Evolutionary conservation across 495 filamentous ascomycete species (phyloP).

Genomic region (Penicillium paradoxum): DNA sequence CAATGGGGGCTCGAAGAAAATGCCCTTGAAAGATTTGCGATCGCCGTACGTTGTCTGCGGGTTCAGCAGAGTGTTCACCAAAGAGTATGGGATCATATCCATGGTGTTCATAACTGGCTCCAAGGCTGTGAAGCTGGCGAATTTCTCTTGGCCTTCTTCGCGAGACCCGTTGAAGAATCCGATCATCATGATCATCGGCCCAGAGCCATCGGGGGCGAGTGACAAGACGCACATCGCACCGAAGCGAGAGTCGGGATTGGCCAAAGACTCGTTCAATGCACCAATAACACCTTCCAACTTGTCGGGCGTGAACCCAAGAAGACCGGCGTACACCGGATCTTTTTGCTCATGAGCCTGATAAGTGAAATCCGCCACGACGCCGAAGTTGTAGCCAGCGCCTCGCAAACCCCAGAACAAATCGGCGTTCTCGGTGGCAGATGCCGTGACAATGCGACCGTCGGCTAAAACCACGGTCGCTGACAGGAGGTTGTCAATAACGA

Average conservation of each 20-base stretch:
- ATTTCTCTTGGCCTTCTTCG: constrained; percentile 36
- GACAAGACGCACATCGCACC: constrained; percentile 39
- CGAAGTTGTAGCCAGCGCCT: constrained; percentile 45
- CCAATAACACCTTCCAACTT: constrained; percentile 37
- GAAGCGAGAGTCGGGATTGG: constrained; percentile 25
- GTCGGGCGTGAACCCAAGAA: constrained; percentile 36
- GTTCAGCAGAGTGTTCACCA: constrained; percentile 40
- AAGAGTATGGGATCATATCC: constrained; percentile 37
- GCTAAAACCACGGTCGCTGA: constrained; percentile 47
- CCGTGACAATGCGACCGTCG: constrained; percentile 39
- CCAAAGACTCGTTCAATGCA: constrained; percentile 36
- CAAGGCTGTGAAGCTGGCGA: constrained; percentile 32
- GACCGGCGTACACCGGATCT: constrained; percentile 43
- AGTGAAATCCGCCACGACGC: constrained; percentile 43
- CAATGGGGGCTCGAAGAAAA: constrained; percentile 44
- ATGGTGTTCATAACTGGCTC: constrained; percentile 34
- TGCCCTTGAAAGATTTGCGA: constrained; percentile 44
- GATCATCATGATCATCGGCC: constrained; percentile 35
- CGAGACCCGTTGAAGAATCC: constrained; percentile 50
- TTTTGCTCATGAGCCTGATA: constrained; percentile 42
- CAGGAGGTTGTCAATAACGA: constrained; percentile 50
- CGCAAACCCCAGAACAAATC: constrained; percentile 49
- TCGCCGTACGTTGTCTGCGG: constrained; percentile 38
- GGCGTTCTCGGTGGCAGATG: constrained; percentile 31
- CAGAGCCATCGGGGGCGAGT: constrained; percentile 28